phyloP scores from a whole-genome alignment of 306 rosid genomes.

The Quillaja saponaria region DNA sequence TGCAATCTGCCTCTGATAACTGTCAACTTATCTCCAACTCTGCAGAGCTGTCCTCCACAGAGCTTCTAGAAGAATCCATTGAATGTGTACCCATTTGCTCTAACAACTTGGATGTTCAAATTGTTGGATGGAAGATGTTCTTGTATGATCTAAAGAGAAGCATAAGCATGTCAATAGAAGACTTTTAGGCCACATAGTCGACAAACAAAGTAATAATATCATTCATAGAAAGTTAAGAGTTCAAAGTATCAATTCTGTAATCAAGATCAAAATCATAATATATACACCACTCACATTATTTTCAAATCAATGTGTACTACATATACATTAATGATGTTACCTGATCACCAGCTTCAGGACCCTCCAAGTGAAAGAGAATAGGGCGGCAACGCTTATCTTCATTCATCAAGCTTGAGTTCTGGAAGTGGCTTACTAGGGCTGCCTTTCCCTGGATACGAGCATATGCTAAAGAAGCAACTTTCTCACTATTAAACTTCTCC shows the following conservation, averaged over 20 bases:
- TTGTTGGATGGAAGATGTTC: constrained; percentile 66
- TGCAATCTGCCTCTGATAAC: constrained; percentile 32
- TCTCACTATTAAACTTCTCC: constrained; percentile 99
- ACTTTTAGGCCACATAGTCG: background rate
- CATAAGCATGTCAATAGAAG: background rate
- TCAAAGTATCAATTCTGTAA: background rate
- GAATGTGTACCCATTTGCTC: constrained; percentile 41
- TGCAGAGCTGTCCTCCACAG: constrained; percentile 32
- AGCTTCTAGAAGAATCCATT: constrained; percentile 40
- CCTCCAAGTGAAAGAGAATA: constrained; percentile 86
- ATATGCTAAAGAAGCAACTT: constrained; percentile 95
- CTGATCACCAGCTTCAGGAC: constrained; percentile 80
- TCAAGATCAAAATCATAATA: background rate
- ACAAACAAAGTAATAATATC: background rate
- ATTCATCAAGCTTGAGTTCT: constrained; percentile 98
- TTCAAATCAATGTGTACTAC: background rate
- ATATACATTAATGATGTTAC: constrained; percentile 35
- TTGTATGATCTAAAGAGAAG: constrained; percentile 48
- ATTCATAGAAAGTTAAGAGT: background rate
- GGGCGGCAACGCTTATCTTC: constrained; percentile 99
- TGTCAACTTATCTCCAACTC: constrained; percentile 41
- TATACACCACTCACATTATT: background rate
- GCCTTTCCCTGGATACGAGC: constrained; percentile 96
- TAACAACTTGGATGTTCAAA: constrained; percentile 47
- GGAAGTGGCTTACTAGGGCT: constrained; percentile 95